Evolutionary conservation across 2,329 filamentous ascomycete species (phyloP).

Genomic region (Penicillium sp.): DNA sequence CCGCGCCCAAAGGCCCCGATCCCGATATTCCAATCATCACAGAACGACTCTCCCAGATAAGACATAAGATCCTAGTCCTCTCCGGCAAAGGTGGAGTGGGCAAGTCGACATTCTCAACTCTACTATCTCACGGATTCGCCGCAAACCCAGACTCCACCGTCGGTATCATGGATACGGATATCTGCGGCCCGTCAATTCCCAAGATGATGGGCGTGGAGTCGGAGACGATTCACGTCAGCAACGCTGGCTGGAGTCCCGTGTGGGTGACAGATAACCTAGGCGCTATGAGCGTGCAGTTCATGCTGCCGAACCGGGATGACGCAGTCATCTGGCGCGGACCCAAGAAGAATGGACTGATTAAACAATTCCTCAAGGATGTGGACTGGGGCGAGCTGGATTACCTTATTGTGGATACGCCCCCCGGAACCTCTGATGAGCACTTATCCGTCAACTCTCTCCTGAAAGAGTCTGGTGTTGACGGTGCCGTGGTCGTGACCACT

Average conservation of each 20-base stretch:
- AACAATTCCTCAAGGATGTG: slow-evolving; percentile 96
- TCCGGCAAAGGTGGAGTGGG: slow-evolving; percentile 96
- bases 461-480: slow-evolving; percentile 88
- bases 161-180: slow-evolving; percentile 97
- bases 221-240: slow-evolving; percentile 90
- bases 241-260: slow-evolving; percentile 88
- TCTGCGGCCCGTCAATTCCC: slow-evolving; percentile 92
- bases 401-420: slow-evolving; percentile 90
- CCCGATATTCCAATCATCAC: slow-evolving; percentile 90
- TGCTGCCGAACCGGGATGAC: slow-evolving; percentile 90
- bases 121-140: slow-evolving; percentile 88
- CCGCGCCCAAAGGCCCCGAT: slow-evolving; percentile 91
- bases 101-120: slow-evolving; percentile 88
- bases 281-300: slow-evolving; percentile 98
- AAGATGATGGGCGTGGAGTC: slow-evolving; percentile 98
- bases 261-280: slow-evolving; percentile 93
- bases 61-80: slow-evolving; percentile 89
- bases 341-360: slow-evolving; percentile 98
- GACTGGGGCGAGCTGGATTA: slow-evolving; percentile 97
- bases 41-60: slow-evolving; percentile 74
- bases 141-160: slow-evolving; percentile 75
- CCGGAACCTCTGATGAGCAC: slow-evolving; percentile 94
- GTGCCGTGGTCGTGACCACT: slow-evolving; percentile 89
- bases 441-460: slow-evolving; percentile 89
- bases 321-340: slow-evolving; percentile 96